A percentile compares a stretch with the other conserved stretches of the same genome.
Conservation (phyloP, 2,329 filamentous ascomycete genomes). For the Ophiostoma sp. region DNA sequence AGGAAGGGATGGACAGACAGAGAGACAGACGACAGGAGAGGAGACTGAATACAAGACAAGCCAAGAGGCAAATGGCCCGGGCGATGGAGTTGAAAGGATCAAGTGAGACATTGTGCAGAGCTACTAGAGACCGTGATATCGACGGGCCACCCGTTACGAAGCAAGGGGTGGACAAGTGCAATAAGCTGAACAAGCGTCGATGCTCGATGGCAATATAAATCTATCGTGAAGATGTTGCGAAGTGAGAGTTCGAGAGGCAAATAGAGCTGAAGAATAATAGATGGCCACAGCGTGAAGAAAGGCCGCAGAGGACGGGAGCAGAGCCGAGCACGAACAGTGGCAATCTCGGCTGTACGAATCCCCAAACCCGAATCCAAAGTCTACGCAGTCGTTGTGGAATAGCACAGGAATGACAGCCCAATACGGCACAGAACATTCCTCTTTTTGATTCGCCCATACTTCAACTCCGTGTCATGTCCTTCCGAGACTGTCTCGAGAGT, state of each 20-base stretch:
- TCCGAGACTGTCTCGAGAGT: constrained; percentile 1
- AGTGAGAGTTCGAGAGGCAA: not conserved
- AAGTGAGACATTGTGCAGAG: not conserved
- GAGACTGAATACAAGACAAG: not conserved
- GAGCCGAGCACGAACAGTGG: not conserved
- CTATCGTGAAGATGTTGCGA: not conserved
- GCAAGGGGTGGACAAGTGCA: not conserved
- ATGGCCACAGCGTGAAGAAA: not conserved
- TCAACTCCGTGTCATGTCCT: not conserved
- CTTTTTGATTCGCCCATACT: not conserved
- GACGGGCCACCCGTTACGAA: not conserved
- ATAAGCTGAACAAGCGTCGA: not conserved
- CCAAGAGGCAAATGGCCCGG: not conserved
- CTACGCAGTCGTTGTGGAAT: too few species aligned
- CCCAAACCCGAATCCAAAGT: too few species aligned
- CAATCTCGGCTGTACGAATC: too few species aligned
- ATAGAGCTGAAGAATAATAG: not conserved
- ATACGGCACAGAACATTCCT: not conserved
- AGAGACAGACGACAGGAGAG: not conserved
- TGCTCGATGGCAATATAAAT: not conserved
- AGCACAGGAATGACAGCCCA: not conserved
- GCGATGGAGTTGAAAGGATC: not conserved
- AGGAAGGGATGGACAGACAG: not conserved
- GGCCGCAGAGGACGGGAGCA: not conserved
- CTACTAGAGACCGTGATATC: not conserved